A percentile compares a stretch with the other conserved stretches of the same genome.
Evolutionary conservation across 108 stramenopile genomes (phyloP).

Genomic region (Epithemia pelagica): DNA sequence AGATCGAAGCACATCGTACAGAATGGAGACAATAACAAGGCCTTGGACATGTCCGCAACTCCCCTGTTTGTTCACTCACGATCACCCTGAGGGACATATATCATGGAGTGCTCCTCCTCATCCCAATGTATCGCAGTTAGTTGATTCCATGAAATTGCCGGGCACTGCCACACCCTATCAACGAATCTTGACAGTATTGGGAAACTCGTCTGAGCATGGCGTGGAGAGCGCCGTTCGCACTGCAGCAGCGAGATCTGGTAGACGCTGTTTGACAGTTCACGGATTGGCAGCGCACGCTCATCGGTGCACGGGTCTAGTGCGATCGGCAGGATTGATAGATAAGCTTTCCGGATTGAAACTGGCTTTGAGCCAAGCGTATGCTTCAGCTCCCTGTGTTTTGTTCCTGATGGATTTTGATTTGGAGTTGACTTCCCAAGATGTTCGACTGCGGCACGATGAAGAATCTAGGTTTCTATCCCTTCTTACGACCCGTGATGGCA

Average conservation of each 20-base stretch:
- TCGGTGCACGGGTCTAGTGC: neutral
- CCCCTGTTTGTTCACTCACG: neutral
- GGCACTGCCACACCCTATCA: neutral
- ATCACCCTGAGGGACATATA: too few species aligned
- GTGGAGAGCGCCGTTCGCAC: neutral
- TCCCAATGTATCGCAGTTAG: slow-evolving; percentile 19
- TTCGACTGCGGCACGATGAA: slow-evolving; percentile 39
- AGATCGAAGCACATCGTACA: neutral
- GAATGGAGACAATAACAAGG: neutral
- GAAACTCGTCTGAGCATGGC: neutral
- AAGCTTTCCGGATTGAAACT: slow-evolving; percentile 55
- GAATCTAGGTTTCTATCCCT: slow-evolving; percentile 57
- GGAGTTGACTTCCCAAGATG: slow-evolving; percentile 43
- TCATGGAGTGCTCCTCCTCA: slow-evolving; percentile 22
- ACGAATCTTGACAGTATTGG: neutral
- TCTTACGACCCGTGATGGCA: slow-evolving; percentile 28
- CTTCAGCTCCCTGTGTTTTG: slow-evolving; percentile 56
- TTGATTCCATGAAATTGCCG: slow-evolving; percentile 6
- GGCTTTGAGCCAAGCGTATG: slow-evolving; percentile 46
- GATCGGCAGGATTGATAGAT: slow-evolving; percentile 27
- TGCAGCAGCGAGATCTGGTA: slow-evolving; percentile 57
- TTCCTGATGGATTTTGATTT: slow-evolving; percentile 51
- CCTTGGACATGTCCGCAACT: neutral
- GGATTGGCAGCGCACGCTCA: slow-evolving; percentile 61
- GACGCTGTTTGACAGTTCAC: slow-evolving; percentile 47